Base-by-base conservation (phyloP, 345 rosid genomes). In the Psidium friedrichsthalianum region DNA sequence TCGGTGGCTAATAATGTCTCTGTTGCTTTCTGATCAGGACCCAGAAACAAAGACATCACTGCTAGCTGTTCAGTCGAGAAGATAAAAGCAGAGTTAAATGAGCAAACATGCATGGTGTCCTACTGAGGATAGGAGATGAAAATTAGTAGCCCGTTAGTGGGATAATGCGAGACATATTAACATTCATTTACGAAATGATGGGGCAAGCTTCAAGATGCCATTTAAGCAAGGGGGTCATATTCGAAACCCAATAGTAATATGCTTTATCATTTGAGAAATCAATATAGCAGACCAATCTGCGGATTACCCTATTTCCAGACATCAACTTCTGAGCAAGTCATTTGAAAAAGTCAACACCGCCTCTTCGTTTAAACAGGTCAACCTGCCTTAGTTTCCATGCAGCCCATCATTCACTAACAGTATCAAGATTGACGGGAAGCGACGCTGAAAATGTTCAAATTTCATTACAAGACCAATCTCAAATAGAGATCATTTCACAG, bases 11-110 rank as follows among this genome's bases (percentile, higher is more conserved):
- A 61, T 21, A 94, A 87, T 76, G 94, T 87, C 90, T 97, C 98
- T 4, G 96, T 94, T 56, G 98, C 95, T 22, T 85, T 82, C 90
- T 95, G 99, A 87, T 97, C 97, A 51, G 98, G 98, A 85, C 99
- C 98, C 92, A 97, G 85, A 94, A 97, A 97, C 20, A 96, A 98
- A 74, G 97, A 97, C 98, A 94, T 93, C 82, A 97, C 98, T 78
- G 98, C 99, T 54, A 95, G 87, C 98, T 96, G 92, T 44, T 76
- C 83, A 89, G 40, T 57, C 85, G 85, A 87, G 56, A 84, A 36
- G 86, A 83, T 74, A 44, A 76, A 9, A 54, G 81, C 83, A 76
- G 74, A 87, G 49, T 32, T 16, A 25, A 53, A 82, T 89, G 84
- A 55, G 59, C 74, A 49, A 20, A 18, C 25, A 11, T 25, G 36